Percentiles rank a stretch among this genome's conserved stretches.
Conservation (phyloP, 1,284 basidiomycete genomes). For the Leccinum pseudoinsigne region DNA sequence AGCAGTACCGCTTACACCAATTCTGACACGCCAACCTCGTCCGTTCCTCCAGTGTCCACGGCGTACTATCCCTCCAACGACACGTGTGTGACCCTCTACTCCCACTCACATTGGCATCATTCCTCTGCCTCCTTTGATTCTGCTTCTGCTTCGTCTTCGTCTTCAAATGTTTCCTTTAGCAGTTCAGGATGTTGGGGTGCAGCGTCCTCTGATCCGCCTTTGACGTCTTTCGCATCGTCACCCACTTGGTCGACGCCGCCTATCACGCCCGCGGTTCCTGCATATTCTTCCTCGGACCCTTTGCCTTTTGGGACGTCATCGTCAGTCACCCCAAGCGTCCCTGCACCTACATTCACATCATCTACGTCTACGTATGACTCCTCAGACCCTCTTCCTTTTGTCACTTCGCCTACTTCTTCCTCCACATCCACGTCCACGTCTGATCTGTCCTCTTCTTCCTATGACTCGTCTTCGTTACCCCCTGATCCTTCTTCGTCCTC, state of each 20-base stretch:
- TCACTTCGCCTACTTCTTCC: not conserved
- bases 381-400: not conserved
- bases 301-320: constrained; percentile 1
- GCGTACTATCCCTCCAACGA: constrained; percentile 1
- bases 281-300: constrained; percentile 1
- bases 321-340: not conserved
- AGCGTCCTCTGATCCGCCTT: constrained; percentile 2
- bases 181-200: not conserved
- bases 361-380: not conserved
- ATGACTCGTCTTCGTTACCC: constrained; percentile 2
- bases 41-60: not conserved
- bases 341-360: not conserved
- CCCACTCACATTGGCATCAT: not conserved
- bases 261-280: not conserved
- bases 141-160: not conserved
- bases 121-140: constrained; percentile 2
- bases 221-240: not conserved
- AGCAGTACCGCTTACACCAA: not conserved
- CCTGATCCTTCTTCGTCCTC: not conserved
- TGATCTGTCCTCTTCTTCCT: not conserved
- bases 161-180: not conserved
- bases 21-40: not conserved
- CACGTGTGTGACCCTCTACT: not conserved
- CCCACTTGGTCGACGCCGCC: not conserved
- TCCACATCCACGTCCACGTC: not conserved